Base-by-base conservation (phyloP, 495 filamentous ascomycete genomes). In the Penicillium maclennaniae region DNA sequence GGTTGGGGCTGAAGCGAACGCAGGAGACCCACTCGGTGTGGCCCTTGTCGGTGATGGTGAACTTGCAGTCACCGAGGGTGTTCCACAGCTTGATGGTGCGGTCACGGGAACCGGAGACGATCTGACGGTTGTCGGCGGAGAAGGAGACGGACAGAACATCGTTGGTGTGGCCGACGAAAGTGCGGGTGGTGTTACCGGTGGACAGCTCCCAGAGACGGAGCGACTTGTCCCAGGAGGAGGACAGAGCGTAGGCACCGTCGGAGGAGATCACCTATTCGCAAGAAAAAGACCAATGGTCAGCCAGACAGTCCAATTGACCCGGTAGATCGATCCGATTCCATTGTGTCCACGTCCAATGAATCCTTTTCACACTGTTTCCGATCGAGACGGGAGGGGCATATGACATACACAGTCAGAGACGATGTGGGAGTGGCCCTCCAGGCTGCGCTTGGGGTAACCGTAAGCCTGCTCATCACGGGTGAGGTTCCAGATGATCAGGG, bases 41-140 rank as follows among this genome's bases (percentile, higher is more conserved):
- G 68, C 95, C 93, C 86, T 99, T 97, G 68, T 99, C 93, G 78
- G 89, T 93, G 84, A 99, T 97, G 82, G 92, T 99, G 85, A 84
- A 99, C 83, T 99, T 99, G 90, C 93, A 99, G 84, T 99, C 93
- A 74, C 93, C 93, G 48, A 99, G 91, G 66, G 93, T 99, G 83
- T 99, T 99, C 93, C 93, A 99, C 61, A 99, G 85, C 88, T 97
- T 99, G 86, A 99, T 99, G 67, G 87, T 89, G 69, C 91, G 86
- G 79, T 99, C 93, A 69, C 93, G 90, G 42, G 93, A 97, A 54
- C 91, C 93, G 58, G 93, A 97, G 68, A 99, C 93, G 79, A 99
- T 99, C 84, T 99, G 93, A 71, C 93, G 90, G 87, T 99, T 99
- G 83, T 99, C 93, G 84, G 93, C 93, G 69, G 93, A 99, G 89